phyloP scores from a whole-genome alignment of 1,284 basidiomycete genomes.

The Ceratobasidium sp. region DNA sequence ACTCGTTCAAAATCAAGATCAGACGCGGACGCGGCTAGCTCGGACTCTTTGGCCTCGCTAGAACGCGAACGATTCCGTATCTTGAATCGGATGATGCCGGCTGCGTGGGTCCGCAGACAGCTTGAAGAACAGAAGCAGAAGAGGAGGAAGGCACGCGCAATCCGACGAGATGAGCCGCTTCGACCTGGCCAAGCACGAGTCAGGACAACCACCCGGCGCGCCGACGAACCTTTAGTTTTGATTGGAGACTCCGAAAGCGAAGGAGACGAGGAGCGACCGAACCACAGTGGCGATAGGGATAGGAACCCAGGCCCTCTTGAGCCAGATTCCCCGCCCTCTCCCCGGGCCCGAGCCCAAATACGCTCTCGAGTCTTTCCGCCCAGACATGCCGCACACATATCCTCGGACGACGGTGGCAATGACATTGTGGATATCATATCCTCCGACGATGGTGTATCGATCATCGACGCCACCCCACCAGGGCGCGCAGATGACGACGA shows the following conservation, averaged over 20 bases:
- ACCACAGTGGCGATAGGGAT: neutral
- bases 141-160: neutral
- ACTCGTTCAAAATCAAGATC: neutral
- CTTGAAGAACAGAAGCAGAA: conserved; percentile 20
- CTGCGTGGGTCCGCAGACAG: conserved; percentile 38
- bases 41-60: conserved; percentile 5
- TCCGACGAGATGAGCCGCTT: conserved; percentile 1
- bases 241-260: conserved; percentile 41
- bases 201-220: neutral
- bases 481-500: conserved; percentile 27
- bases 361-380: conserved; percentile 21
- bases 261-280: neutral
- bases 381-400: neutral
- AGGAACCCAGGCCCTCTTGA: no score
- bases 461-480: neutral
- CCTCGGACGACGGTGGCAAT: conserved; percentile 22
- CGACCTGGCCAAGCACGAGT: conserved; percentile 12
- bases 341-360: neutral
- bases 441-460: conserved; percentile 21
- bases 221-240: conserved; percentile 18
- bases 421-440: conserved; percentile 38
- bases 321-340: neutral
- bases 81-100: conserved; percentile 38
- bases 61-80: conserved; percentile 40
- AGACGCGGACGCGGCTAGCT: conserved; percentile 12